Evolutionary conservation across 805 yeast genomes (phyloP).

Genomic region (Kodamaea fukazawae): DNA sequence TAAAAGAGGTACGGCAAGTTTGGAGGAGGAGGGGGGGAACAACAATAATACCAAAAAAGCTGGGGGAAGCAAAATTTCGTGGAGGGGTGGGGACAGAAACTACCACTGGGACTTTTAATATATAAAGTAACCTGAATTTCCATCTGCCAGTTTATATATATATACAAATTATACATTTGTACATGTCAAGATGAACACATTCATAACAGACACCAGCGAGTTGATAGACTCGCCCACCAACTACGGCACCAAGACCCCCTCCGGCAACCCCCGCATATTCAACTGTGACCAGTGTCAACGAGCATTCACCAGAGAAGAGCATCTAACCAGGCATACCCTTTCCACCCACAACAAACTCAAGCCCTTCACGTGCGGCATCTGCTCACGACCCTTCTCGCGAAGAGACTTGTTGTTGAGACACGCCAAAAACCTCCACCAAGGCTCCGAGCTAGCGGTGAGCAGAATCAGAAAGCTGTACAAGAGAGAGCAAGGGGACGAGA

Average conservation of each 20-base stretch:
- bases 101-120: neutral
- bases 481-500: conserved; percentile 11
- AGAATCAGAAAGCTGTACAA: conserved; percentile 40
- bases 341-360: conserved; percentile 45
- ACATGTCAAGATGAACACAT: conserved; percentile 11
- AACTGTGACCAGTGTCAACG: conserved; percentile 41
- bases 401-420: conserved; percentile 43
- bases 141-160: neutral
- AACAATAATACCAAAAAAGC: too few relatives aligned
- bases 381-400: conserved; percentile 41
- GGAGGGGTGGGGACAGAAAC: conserved; percentile 4
- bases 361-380: conserved; percentile 45
- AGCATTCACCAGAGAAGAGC: conserved; percentile 48
- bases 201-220: conserved; percentile 5
- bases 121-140: neutral
- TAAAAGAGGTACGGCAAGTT: neutral
- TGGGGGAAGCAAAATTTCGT: too few relatives aligned
- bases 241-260: conserved; percentile 42
- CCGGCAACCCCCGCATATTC: conserved; percentile 43
- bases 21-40: too few relatives aligned
- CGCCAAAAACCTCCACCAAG: conserved; percentile 45
- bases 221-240: conserved; percentile 13
- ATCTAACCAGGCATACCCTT: conserved; percentile 40
- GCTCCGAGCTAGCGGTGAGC: conserved; percentile 42
- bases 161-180: too few relatives aligned